phyloP scores from a whole-genome alignment of 805 yeast genomes.

The Yamadazyma endophytica region DNA sequence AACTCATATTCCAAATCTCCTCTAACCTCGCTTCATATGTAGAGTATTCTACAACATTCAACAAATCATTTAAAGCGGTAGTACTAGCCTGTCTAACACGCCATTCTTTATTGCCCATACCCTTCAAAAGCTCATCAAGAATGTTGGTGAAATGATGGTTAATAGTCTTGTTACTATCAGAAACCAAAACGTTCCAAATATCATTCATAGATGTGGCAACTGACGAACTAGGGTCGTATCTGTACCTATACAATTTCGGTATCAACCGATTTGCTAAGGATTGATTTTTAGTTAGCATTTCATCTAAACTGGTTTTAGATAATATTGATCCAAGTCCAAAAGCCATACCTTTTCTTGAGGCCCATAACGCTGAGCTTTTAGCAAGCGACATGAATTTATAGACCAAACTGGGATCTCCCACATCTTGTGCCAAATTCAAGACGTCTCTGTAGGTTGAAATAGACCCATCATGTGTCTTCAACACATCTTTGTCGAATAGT shows the following conservation, averaged over 20 bases:
- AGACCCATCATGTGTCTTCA: slow-evolving; percentile 80
- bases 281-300: slow-evolving; percentile 51
- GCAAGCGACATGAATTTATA: slow-evolving; percentile 93
- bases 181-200: slow-evolving; percentile 76
- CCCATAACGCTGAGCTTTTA: slow-evolving; percentile 83
- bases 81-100: slow-evolving; percentile 87
- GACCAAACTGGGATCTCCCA: slow-evolving; percentile 91
- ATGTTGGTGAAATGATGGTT: slow-evolving; percentile 54
- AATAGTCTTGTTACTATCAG: slow-evolving; percentile 52
- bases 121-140: slow-evolving; percentile 54
- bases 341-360: slow-evolving; percentile 89
- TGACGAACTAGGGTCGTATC: slow-evolving; percentile 74
- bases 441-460: slow-evolving; percentile 91
- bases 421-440: slow-evolving; percentile 82
- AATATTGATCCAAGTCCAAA: slow-evolving; percentile 86
- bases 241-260: slow-evolving; percentile 79
- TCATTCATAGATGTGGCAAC: slow-evolving; percentile 83
- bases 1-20: slow-evolving; percentile 82
- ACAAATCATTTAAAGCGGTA: slow-evolving; percentile 61
- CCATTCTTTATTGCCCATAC: slow-evolving; percentile 88
- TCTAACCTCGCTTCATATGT: slow-evolving; percentile 51
- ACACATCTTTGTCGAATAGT: slow-evolving; percentile 75
- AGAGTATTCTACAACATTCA: slow-evolving; percentile 57
- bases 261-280: slow-evolving; percentile 57
- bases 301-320: slow-evolving; percentile 71